Evolutionary conservation across 164 flowering plant genomes (phyloP).

Genomic region (Tetrastigma voinierianum): DNA sequence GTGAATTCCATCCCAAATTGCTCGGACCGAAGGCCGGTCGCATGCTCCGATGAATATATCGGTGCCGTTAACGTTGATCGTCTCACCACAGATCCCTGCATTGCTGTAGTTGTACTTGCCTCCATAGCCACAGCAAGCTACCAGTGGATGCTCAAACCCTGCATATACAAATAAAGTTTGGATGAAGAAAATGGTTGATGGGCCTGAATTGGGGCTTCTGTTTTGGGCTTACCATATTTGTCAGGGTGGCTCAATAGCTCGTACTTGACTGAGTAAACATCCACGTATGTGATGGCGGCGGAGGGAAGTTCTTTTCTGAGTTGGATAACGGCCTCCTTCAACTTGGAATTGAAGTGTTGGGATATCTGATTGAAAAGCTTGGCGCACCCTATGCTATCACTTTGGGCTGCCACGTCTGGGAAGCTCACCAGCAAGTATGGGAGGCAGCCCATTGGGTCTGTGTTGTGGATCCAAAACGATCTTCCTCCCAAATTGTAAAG

Average conservation of each 20-base stretch:
- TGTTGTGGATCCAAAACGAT: conserved; percentile 55
- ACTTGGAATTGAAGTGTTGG: conserved; percentile 28
- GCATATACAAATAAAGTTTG: background rate
- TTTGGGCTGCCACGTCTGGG: conserved; percentile 6
- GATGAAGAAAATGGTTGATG: too few species aligned
- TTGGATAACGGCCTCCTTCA: conserved; percentile 30
- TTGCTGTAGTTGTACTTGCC: conserved; percentile 35
- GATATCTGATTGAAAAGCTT: conserved; percentile 34
- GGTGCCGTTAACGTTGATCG: conserved; percentile 18
- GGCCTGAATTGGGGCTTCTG: too few species aligned
- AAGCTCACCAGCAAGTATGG: conserved; percentile 21
- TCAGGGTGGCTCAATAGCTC: conserved; percentile 19
- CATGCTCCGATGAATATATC: conserved; percentile 24
- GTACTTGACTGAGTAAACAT: conserved; percentile 41
- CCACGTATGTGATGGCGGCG: conserved; percentile 37
- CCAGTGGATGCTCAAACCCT: conserved; percentile 41
- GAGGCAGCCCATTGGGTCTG: conserved; percentile 53
- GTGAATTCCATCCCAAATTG: conserved; percentile 43
- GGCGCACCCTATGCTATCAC: conserved; percentile 36
- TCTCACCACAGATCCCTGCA: conserved; percentile 24
- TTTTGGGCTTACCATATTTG: conserved; percentile 17
- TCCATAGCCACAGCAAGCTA: conserved; percentile 49
- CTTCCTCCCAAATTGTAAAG: conserved; percentile 35
- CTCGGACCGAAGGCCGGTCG: conserved; percentile 12
- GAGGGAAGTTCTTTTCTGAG: conserved; percentile 35